A percentile compares a stretch with the other conserved stretches of the same genome.
phyloP scores from a whole-genome alignment of 2,329 filamentous ascomycete species.

The Monosporascus cannonballus region DNA sequence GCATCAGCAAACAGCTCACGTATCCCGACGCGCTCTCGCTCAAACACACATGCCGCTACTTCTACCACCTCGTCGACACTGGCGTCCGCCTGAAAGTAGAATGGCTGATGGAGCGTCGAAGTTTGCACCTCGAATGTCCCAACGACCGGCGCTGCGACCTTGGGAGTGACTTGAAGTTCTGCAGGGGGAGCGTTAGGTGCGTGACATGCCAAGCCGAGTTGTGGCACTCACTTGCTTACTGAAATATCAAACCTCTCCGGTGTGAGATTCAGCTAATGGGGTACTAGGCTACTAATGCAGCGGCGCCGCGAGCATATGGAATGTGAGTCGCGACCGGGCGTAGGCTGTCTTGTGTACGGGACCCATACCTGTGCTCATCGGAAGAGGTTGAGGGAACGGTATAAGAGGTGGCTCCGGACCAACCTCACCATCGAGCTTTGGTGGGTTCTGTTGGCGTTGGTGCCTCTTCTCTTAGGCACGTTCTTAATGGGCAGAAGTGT shows the following conservation, averaged over 20 bases:
- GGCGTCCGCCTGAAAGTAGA: slow-evolving; percentile 59
- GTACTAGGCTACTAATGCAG: slow-evolving; percentile 48
- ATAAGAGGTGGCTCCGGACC: slow-evolving; percentile 38
- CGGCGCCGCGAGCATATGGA: slow-evolving; percentile 54
- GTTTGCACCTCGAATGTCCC: slow-evolving; percentile 59
- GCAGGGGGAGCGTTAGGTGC: slow-evolving; percentile 52
- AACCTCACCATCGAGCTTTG: slow-evolving; percentile 41
- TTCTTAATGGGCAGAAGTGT: slow-evolving; percentile 7
- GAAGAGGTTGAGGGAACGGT: slow-evolving; percentile 37
- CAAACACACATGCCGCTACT: slow-evolving; percentile 59
- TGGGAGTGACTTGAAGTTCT: slow-evolving; percentile 54
- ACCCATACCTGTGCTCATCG: slow-evolving; percentile 42
- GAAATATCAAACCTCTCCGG: too few relatives aligned
- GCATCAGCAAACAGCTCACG: slow-evolving; percentile 53
- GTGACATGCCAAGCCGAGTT: slow-evolving; percentile 12
- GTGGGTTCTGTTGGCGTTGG: slow-evolving; percentile 40
- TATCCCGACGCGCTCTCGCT: slow-evolving; percentile 68
- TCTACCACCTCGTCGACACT: slow-evolving; percentile 60
- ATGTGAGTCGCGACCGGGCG: slow-evolving; percentile 50
- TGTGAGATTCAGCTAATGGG: too few relatives aligned
- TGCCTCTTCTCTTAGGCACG: slow-evolving; percentile 35
- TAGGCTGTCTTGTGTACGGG: slow-evolving; percentile 50
- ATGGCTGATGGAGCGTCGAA: slow-evolving; percentile 61
- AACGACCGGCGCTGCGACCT: slow-evolving; percentile 51
- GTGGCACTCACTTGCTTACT: too few relatives aligned